Evolutionary conservation across 1,284 basidiomycete species (phyloP), one percentile per base, ranked within the genome.

Genomic region (Papiliotrema flavescens): DNA sequence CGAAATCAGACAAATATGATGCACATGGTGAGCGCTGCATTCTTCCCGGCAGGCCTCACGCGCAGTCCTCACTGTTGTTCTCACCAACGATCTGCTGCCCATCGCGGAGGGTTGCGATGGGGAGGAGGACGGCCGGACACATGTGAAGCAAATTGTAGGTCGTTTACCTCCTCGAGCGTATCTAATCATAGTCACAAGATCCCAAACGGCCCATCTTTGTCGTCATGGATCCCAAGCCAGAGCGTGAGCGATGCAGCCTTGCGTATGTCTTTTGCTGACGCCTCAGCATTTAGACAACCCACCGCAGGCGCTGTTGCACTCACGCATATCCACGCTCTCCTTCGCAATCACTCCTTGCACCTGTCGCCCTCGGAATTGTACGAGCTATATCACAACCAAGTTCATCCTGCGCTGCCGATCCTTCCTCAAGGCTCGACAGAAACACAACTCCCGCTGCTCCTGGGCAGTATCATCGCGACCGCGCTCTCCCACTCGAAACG

Each of bases 21-120:
- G 56, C 61, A 3, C 61, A 64, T 37, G 61, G 61, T 61, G 52
- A 57, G 61, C 46, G 20, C 20, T 36, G 28, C 28, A 32, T 32
- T 32, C 28, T n/a, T 57, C n/a, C 46, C 32, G 28, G 14, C 17
- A 26, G 22, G 28, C 6, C 24, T 22, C 6, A 40, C 36, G n/a
- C 40, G 2, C 39, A 64, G 62, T 64, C 11, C 45, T 67, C 8
- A 69, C 67, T 3, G 58, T 57, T 4, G 57, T 58, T 0, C 23
- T 69, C 13, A 69, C 67, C 15, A 64, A 69, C 51, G 67, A 69
- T 43, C 50, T 69, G 6, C 53, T 69, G 22, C 66, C 64, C 1
- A 61, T 64, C 39, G 20, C 59, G 35, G 47, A 47, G 48, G 36
- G 47, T 42, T 20, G 32, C 19, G 44, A 48, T 19, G 34, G 43